A percentile compares a stretch with the other conserved stretches of the same genome.
Evolutionary conservation across 1,284 basidiomycete genomes (phyloP).

Genomic region (Chiua sp.): DNA sequence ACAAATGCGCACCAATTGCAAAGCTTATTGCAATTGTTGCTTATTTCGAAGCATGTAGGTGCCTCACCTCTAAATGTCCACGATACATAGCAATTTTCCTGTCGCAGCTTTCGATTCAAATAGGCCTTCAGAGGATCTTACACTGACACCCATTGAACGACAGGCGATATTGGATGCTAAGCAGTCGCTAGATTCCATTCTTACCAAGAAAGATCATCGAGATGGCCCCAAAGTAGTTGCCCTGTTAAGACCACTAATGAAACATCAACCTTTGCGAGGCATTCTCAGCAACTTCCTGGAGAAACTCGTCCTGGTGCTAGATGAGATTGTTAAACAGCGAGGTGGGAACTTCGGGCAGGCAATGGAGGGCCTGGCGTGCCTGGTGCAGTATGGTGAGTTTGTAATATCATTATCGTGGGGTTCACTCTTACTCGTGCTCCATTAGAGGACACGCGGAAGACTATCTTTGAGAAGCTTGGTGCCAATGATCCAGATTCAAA

Average conservation of each 20-base stretch:
- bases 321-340: slow-evolving; percentile 6
- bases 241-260: slow-evolving; percentile 24
- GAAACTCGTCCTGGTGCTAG: slow-evolving; percentile 19
- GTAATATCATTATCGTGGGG: background rate
- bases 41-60: slow-evolving; percentile 32
- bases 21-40: slow-evolving; percentile 29
- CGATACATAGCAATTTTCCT: background rate
- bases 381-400: slow-evolving; percentile 28
- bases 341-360: slow-evolving; percentile 19
- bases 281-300: slow-evolving; percentile 26
- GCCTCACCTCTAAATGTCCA: background rate
- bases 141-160: too few species aligned
- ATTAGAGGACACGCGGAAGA: slow-evolving; percentile 7
- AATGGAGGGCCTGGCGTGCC: slow-evolving; percentile 26
- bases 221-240: slow-evolving; percentile 28
- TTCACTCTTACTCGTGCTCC: too few species aligned
- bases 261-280: slow-evolving; percentile 15
- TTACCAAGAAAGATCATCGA: too few species aligned
- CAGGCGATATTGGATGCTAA: too few species aligned
- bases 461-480: slow-evolving; percentile 15
- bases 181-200: too few species aligned
- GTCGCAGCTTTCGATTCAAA: slow-evolving; percentile 20
- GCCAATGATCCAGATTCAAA: background rate
- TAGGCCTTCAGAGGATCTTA: too few species aligned
- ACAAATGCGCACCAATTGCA: slow-evolving; percentile 11